Base-by-base conservation (phyloP, 164 flowering plant genomes). In the Chimonanthus praecox region DNA sequence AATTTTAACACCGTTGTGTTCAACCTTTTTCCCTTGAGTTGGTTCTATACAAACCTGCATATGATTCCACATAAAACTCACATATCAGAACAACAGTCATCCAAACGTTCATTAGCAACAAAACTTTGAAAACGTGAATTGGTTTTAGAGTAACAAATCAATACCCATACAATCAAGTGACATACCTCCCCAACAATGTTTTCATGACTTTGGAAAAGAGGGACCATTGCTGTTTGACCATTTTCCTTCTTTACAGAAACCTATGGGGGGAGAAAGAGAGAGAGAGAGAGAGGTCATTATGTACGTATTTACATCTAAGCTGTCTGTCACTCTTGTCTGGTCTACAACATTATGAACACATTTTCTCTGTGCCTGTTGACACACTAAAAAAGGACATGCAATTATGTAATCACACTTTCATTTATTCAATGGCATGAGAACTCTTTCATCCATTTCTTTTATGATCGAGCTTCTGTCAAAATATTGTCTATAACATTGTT, bases 1-100 rank as follows among this genome's bases (percentile, higher is more conserved):
- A 82, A 95, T 87, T 83, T 93, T 95, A 16, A 95, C 89, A 67
- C 99, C 99, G 80, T 87, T 93, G 83, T 95, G 99, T 51, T 95
- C 99, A 73, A 95, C 85, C 87, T 95, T 95, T 83, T 95, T 95
- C 78, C 99, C 99, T 79, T 85, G 98, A 74, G 83, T 43, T 74
- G 98, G 98, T 79, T 93, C 98, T 67, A 95, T 78, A 15, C 87
- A 83, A 58, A 95, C 86, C 99, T 95, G 82, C 72, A 61, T 13
- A 69, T 61, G 43, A 70, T 13, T 43, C 2, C 16, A 51, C 18
- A 67, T 15, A 46, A 69, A 18, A 11, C 8, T 5, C 13, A 11
- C 4, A 9, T 20, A 60, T 18, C 11, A 18, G 45, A n/a, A 51
- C 18, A 48, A 18, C 20, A 75, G 4, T 61, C 43, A 43, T 16